Percentiles rank a stretch among this genome's conserved stretches.
These are phyloP conservation scores for Clonostachys solani DNA, from an alignment of 2,329 filamentous ascomycete species.

Conservation along the genomic window DNA sequence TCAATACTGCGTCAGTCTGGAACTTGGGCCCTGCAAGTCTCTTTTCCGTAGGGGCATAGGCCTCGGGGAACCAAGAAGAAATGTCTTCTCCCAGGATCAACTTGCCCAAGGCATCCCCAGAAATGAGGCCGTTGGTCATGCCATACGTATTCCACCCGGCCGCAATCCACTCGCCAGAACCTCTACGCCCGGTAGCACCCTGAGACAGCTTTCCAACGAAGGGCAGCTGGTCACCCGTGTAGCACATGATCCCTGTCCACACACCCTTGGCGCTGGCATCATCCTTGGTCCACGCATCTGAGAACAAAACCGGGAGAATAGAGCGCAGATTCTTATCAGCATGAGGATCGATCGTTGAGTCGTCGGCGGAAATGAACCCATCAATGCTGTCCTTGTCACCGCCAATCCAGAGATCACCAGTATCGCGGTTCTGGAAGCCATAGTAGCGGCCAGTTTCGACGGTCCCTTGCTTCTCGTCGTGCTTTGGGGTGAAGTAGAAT, in stretches of 20 bases:
- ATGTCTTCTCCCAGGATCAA: not conserved
- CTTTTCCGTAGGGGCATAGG: not conserved
- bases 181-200: slow-evolving; percentile 7
- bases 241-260: slow-evolving; percentile 46
- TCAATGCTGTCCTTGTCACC: slow-evolving; percentile 41
- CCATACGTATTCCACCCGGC: slow-evolving; percentile 48
- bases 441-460: not conserved
- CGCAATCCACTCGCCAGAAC: slow-evolving; percentile 42
- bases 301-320: slow-evolving; percentile 35
- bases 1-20: not conserved
- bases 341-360: slow-evolving; percentile 32
- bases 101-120: not conserved
- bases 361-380: slow-evolving; percentile 41
- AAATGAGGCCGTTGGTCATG: slow-evolving; percentile 23
- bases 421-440: not conserved
- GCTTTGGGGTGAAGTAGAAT: not conserved
- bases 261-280: slow-evolving; percentile 24
- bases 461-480: not conserved
- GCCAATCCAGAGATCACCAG: slow-evolving; percentile 47
- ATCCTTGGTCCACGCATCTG: slow-evolving; percentile 23
- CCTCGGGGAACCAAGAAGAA: not conserved
- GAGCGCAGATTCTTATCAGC: slow-evolving; percentile 32
- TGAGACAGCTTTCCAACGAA: slow-evolving; percentile 37
- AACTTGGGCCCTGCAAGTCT: not conserved
- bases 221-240: slow-evolving; percentile 42